Evolutionary conservation across 331 rosid species (phyloP).

Genomic region (Saraca asoca): DNA sequence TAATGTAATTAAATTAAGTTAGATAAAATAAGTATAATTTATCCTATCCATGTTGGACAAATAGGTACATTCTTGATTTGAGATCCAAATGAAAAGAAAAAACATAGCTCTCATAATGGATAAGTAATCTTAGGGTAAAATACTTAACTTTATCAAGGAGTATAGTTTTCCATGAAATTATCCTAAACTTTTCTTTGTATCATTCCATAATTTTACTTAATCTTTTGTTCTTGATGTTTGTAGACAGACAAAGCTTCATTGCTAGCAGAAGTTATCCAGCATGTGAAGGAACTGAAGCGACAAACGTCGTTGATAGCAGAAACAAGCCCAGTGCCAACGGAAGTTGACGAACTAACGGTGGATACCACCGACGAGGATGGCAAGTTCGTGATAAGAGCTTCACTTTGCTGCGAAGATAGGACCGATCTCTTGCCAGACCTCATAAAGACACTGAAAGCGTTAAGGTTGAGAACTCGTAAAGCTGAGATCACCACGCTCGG

Average conservation of each 20-base stretch:
- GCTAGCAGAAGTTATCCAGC: slow-evolving; percentile 85
- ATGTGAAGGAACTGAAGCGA: slow-evolving; percentile 84
- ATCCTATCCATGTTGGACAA: no score
- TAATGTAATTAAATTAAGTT: no score
- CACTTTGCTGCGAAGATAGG: slow-evolving; percentile 86
- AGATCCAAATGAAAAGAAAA: no score
- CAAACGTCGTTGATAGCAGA: slow-evolving; percentile 77
- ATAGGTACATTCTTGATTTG: no score
- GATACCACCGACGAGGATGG: slow-evolving; percentile 71
- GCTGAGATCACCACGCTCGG: slow-evolving; percentile 90
- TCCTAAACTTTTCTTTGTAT: no score
- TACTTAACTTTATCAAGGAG: no score
- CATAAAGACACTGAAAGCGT: slow-evolving; percentile 65
- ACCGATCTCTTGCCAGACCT: slow-evolving; percentile 83
- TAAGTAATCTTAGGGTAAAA: no score
- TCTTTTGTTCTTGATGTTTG: background rate
- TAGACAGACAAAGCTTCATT: slow-evolving; percentile 94
- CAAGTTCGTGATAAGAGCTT: slow-evolving; percentile 73
- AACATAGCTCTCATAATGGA: no score
- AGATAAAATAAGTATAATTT: no score
- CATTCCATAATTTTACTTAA: background rate
- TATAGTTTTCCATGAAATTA: no score
- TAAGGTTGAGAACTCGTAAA: slow-evolving; percentile 67
- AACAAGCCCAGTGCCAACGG: slow-evolving; percentile 79
- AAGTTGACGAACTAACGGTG: slow-evolving; percentile 67